phyloP scores from a whole-genome alignment of 83 land plant genomes.

The Larix sibirica region DNA sequence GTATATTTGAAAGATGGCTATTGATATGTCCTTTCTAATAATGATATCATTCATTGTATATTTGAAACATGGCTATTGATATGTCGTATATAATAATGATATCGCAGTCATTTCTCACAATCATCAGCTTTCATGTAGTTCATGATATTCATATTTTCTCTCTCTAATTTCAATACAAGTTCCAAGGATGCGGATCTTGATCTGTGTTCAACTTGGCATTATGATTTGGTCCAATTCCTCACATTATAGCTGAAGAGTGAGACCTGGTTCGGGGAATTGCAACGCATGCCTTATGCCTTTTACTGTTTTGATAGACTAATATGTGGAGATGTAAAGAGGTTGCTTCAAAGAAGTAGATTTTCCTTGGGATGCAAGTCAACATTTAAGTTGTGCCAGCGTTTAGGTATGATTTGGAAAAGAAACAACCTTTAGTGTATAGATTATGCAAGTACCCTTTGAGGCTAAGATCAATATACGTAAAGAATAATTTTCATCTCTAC shows the following conservation, averaged over 20 bases:
- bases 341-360: background rate
- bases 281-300: background rate
- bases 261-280: background rate
- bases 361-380: background rate
- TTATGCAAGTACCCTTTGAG: background rate
- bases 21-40: background rate
- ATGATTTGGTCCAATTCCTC: background rate
- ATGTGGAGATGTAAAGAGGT: background rate
- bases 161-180: background rate
- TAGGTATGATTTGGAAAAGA: background rate
- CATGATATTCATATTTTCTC: background rate
- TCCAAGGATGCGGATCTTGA: background rate
- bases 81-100: background rate
- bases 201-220: background rate
- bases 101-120: background rate
- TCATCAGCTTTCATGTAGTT: background rate
- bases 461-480: background rate
- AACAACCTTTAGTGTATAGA: background rate
- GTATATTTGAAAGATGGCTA: background rate
- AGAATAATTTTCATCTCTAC: background rate
- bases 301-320: background rate
- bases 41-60: too few species aligned
- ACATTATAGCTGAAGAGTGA: background rate
- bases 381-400: background rate
- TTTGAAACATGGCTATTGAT: background rate